phyloP scores from a whole-genome alignment of 2,329 filamentous ascomycete genomes.

The Thelonectria blattea region DNA sequence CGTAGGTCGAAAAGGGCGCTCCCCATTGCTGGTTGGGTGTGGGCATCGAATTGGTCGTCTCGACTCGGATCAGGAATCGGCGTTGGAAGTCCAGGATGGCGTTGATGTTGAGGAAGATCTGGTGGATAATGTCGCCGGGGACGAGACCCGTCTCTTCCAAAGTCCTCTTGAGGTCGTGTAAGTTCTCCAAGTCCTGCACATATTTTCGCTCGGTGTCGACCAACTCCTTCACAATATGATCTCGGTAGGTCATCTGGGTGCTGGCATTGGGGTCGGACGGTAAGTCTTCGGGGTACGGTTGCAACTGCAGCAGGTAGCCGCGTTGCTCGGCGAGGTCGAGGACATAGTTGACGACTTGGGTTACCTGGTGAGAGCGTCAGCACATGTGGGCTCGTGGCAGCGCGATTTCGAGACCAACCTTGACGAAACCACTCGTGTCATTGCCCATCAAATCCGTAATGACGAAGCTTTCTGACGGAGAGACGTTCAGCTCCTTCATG shows the following conservation, averaged over 20 bases:
- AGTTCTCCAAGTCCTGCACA: conserved; percentile 92
- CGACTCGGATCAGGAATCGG: conserved; percentile 91
- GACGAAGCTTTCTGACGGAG: conserved; percentile 85
- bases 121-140: conserved; percentile 87
- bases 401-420: conserved; percentile 59
- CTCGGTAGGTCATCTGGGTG: conserved; percentile 74
- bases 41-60: conserved; percentile 89
- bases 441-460: conserved; percentile 90
- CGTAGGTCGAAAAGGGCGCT: conserved; percentile 83
- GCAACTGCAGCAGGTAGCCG: conserved; percentile 71
- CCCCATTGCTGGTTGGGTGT: conserved; percentile 87
- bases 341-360: conserved; percentile 89
- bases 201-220: conserved; percentile 97
- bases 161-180: conserved; percentile 89
- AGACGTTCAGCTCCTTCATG: conserved; percentile 79
- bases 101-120: conserved; percentile 97
- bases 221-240: conserved; percentile 90
- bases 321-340: conserved; percentile 83
- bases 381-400: not conserved
- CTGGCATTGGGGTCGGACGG: conserved; percentile 55
- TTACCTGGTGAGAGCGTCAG: conserved; percentile 58
- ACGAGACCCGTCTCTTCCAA: conserved; percentile 88
- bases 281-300: conserved; percentile 63
- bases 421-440: conserved; percentile 96
- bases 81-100: conserved; percentile 94